Evolutionary conservation across 1,284 basidiomycete genomes (phyloP), one percentile per base, ranked within the genome.

Genomic region (Trametes polyzona): DNA sequence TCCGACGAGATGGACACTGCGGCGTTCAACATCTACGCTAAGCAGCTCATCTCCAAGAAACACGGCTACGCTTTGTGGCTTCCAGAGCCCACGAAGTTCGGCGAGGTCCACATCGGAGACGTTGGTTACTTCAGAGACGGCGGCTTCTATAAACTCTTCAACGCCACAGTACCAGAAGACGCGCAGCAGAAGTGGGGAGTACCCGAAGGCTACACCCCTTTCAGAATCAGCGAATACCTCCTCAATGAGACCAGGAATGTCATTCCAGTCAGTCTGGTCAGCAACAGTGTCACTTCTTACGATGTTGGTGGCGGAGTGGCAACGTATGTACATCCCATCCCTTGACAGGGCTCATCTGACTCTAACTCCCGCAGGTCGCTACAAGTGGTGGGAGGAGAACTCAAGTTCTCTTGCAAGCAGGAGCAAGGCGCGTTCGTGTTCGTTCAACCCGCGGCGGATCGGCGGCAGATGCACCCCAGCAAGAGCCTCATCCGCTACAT

Each of bases 111-210:
- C 9, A 63, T 73, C 26, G 71, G 71, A 5, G 71, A 73, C 50
- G 68, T 73, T 1, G 71, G 71, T 3, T 64, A 67, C 26, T 39
- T 71, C 35, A 57, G 56, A 4, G 64, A 67, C 26, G 71, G 71
- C 17, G 62, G 48, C 16, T 73, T 74, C 58, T 57, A 62, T 33
- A 68, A 65, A 17, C 52, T 73, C 14, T 73, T 74, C 62, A 73
- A 71, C 36, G 64, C 68, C 9, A 68, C 55, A 8, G 42, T 57
- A 6, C 56, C 58, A 8, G 52, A 19, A n/a, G 47, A 67, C 14
- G 52, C 71, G 39, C 66, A 70, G 32, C 19, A 40, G 4, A 16
- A 9, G n/a, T 46, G 24, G 9, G 65, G 64, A 3, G 59, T 67
- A 0, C 66, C 66, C 0, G 48, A 62, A 1, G 55, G 47, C n/a